Conservation (phyloP, 179 eudicot species). For the Camellia oleifera region DNA sequence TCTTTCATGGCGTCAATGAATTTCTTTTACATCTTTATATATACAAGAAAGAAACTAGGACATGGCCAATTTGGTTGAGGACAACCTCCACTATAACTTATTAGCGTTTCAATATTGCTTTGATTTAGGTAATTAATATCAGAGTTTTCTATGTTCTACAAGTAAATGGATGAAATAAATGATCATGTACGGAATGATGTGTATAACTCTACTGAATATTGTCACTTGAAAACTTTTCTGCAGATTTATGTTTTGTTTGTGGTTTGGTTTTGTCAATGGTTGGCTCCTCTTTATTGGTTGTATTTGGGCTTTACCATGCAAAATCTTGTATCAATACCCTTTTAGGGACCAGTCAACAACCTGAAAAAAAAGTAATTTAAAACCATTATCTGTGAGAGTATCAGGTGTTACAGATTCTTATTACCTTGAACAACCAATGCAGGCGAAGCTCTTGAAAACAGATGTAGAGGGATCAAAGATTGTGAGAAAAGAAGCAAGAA, state of each 20-base stretch:
- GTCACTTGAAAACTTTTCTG: neutral
- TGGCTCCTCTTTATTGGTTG: neutral
- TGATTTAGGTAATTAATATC: neutral
- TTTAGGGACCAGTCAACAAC: neutral
- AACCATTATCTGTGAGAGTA: neutral
- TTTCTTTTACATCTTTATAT: neutral
- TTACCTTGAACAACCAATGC: conserved; percentile 24
- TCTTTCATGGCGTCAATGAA: neutral
- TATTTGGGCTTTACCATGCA: neutral
- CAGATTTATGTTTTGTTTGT: neutral
- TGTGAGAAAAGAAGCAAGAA: conserved; percentile 62
- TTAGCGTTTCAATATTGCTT: neutral
- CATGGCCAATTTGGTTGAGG: neutral
- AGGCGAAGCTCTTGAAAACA: conserved; percentile 60
- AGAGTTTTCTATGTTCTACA: neutral
- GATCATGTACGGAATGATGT: neutral
- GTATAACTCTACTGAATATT: neutral
- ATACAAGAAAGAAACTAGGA: conserved; percentile 4
- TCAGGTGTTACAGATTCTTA: neutral
- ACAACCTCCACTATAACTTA: neutral
- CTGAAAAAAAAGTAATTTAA: neutral
- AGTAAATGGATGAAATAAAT: neutral
- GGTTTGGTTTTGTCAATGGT: neutral
- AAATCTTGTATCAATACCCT: neutral
- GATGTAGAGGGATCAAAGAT: conserved; percentile 53